Evolutionary conservation across 139 green algal genomes (phyloP).

Genomic region (Coccomyxa sp.): DNA sequence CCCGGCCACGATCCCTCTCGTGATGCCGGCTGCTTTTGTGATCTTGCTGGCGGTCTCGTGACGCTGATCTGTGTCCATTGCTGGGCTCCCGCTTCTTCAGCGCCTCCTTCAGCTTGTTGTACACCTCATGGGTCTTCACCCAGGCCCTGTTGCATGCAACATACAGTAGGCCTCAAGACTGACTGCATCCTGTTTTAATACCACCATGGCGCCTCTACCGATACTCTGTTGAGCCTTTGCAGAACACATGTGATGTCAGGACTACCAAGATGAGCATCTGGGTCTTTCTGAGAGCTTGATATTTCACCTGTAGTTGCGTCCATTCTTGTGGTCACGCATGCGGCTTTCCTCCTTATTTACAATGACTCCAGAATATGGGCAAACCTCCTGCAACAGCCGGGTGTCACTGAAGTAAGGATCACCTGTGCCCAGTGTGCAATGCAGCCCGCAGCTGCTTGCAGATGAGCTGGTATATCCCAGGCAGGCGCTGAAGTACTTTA

Average conservation of each 20-base stretch:
- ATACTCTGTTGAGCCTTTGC: not conserved
- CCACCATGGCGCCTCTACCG: no score
- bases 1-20: slow-evolving; percentile 10
- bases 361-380: slow-evolving; percentile 41
- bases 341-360: slow-evolving; percentile 48
- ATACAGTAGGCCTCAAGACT: not conserved
- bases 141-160: slow-evolving; percentile 6
- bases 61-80: no score
- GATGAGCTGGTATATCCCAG: no score
- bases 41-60: not conserved
- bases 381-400: no score
- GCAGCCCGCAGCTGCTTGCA: no score
- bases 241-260: not conserved
- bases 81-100: slow-evolving; percentile 7
- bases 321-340: slow-evolving; percentile 41
- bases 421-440: no score
- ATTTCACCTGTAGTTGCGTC: slow-evolving; percentile 45
- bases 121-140: slow-evolving; percentile 13
- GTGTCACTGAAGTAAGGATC: no score
- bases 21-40: not conserved
- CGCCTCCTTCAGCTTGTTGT: slow-evolving; percentile 10
- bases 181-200: no score
- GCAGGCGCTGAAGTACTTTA: no score
- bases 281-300: not conserved
- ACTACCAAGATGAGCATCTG: not conserved